phyloP scores from a whole-genome alignment of 2,329 filamentous ascomycete genomes.

The Pseudogymnoascus verrucosus region DNA sequence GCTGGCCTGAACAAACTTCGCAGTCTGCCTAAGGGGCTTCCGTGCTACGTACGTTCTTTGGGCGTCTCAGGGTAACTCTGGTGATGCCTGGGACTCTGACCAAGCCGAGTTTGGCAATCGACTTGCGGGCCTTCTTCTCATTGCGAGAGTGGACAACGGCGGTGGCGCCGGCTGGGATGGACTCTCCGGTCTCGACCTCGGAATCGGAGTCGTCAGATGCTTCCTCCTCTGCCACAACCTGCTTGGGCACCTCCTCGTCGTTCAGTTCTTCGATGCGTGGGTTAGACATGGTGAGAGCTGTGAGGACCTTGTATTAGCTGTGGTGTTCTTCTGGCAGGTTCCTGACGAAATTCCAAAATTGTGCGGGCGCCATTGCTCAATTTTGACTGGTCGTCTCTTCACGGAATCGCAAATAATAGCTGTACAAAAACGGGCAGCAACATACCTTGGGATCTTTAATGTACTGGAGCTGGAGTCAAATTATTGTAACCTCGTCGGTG shows the following conservation, averaged over 20 bases:
- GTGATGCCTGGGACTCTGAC: conserved; percentile 97
- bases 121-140: conserved; percentile 99
- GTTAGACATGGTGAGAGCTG: conserved; percentile 74
- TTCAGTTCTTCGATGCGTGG: conserved; percentile 95
- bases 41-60: conserved; percentile 81
- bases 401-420: not conserved
- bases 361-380: conserved; percentile 5
- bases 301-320: conserved; percentile 18
- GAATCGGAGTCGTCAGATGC: conserved; percentile 63
- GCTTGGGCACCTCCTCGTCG: conserved; percentile 85
- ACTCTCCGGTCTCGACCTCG: conserved; percentile 64
- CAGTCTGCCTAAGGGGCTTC: conserved; percentile 8
- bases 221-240: conserved; percentile 65
- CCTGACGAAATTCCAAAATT: conserved; percentile 1
- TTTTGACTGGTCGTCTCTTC: conserved; percentile 6
- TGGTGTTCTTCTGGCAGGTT: not conserved
- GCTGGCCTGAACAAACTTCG: not conserved
- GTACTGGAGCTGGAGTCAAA: not conserved
- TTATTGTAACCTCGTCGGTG: conserved; percentile 3
- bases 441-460: conserved; percentile 4
- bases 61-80: conserved; percentile 91
- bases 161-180: conserved; percentile 70
- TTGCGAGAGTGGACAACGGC: conserved; percentile 96
- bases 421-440: not conserved
- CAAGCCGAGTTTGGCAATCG: conserved; percentile 95